Conservation (phyloP, 2,329 filamentous ascomycete genomes). For the Blastomyces silverae region DNA sequence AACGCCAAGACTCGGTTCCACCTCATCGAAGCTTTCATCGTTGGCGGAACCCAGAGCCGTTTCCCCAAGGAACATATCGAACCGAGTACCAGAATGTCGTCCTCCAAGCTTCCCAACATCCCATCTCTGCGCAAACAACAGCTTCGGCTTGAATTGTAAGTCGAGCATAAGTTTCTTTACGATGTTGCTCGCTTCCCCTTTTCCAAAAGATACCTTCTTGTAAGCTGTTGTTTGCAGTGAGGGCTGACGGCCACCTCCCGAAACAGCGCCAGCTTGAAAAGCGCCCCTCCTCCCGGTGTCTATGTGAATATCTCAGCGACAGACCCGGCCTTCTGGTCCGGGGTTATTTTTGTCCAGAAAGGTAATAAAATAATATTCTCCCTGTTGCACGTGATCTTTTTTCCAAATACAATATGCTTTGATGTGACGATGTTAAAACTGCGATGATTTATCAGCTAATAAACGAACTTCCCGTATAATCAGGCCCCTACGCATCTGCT, state of each 20-base stretch:
- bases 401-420: not conserved
- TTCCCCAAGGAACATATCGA: not conserved
- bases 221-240: constrained; percentile 17
- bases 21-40: not conserved
- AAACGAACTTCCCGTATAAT: not conserved
- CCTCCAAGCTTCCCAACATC: constrained; percentile 35
- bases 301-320: constrained; percentile 79
- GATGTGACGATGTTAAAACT: not conserved
- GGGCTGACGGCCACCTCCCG: not conserved
- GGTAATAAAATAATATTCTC: constrained; percentile 48
- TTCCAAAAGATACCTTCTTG: not conserved
- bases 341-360: constrained; percentile 84
- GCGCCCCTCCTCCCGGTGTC: constrained; percentile 75
- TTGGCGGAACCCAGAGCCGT: not conserved
- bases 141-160: constrained; percentile 75
- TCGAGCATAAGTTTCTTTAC: constrained; percentile 4
- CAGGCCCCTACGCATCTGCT: constrained; percentile 82
- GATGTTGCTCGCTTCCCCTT: too few species aligned
- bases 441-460: not conserved
- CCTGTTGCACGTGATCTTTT: not conserved
- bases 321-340: constrained; percentile 76
- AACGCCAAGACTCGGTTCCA: constrained; percentile 8
- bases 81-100: constrained; percentile 28
- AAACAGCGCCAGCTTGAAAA: constrained; percentile 67
- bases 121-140: constrained; percentile 63